Base-by-base conservation (phyloP, 2,329 filamentous ascomycete species). In the Diaporthe helianthi region DNA sequence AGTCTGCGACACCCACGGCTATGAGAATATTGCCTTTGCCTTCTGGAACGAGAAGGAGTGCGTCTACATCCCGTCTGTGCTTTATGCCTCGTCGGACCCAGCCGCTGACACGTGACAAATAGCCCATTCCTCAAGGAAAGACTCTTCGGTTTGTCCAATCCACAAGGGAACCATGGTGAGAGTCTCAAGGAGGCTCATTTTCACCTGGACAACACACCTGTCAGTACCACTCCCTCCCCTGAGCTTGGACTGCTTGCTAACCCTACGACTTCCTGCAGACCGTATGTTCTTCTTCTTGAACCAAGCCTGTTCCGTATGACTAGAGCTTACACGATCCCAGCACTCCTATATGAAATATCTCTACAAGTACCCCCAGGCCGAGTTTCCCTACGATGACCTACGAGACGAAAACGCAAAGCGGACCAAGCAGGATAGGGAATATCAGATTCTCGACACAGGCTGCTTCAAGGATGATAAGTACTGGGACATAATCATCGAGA, bases 311-410 rank as follows among this genome's bases (percentile, higher is more conserved):
- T 38, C 52, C 26, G 26, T 49, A 33, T 38, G 22, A 63, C 44
- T 63, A 52, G 46, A 53, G 46, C 64, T 74, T 72, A 76, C 71
- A 70, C 69, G 29, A 66, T 69, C 70, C 36, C 79, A 94, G 92
- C 94, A 98, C 81, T 97, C 95, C 33, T 98, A 98, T 84, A 98
- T 98, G 95, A 98, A 98, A 80, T 97, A 90, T 77, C 90, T 98
- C 74, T 98, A 98, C 87, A 98, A 98, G 81, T 97, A 98, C 76
- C 96, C 96, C 0, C 95, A 98, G 81, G 88, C 87, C 75, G 89
- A 91, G 72, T 98, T 98, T 76, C 96, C 95, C 2, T 98, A 98
- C 83, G 87, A 98, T 79, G 90, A 97, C 73, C 84, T 98, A 55
- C 83, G 97, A 73, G 84, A 93, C 73, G 93, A 97, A 77, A 98